Evolutionary conservation across 73 alveolate genomes (phyloP), one percentile per base, ranked within the genome.

Genomic region (Effrenium voratum): DNA sequence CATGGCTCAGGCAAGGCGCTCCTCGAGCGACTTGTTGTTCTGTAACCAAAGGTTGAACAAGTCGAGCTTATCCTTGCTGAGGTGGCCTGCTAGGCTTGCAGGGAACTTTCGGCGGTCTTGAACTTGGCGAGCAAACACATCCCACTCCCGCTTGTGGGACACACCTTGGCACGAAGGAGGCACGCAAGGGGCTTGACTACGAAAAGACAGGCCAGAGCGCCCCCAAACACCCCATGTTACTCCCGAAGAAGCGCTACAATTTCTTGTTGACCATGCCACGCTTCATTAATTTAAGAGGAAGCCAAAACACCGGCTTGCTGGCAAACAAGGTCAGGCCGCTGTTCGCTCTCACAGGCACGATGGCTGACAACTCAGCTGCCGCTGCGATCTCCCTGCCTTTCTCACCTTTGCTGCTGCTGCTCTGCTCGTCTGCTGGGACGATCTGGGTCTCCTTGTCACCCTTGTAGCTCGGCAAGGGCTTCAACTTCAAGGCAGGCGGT

Each of bases 121-220:
- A 36, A 41, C 26, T 32, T 85, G 59, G 34, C 94, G 41, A 1
- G 46, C 38, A 60, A 85, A 85, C n/a, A 66, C 38, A 28, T 68
- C 94, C 94, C 94, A 85, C n/a, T 85, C 94, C 15, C 59, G 59
- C 66, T 46, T 68, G 44, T 57, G 3, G 60, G 81, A 38, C n/a
- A 43, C 5, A 38, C 94, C 94, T 85, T 15, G 5, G 73, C 24
- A 66, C 1, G n/a, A 22, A 2, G 47, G 82, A 28, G 10, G n/a
- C n/a, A n/a, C n/a, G n/a, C n/a, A n/a, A n/a, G n/a, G n/a, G n/a
- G n/a, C n/a, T n/a, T n/a, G n/a, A n/a, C n/a, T n/a, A n/a, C n/a
- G n/a, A n/a, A n/a, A n/a, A n/a, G n/a, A n/a, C n/a, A n/a, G n/a
- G n/a, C n/a, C n/a, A n/a, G n/a, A n/a, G n/a, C n/a, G n/a, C n/a